These are phyloP conservation scores for Paecilomyces sp. DNA, from an alignment of 2,329 filamentous ascomycete species.

Conservation along the genomic window DNA sequence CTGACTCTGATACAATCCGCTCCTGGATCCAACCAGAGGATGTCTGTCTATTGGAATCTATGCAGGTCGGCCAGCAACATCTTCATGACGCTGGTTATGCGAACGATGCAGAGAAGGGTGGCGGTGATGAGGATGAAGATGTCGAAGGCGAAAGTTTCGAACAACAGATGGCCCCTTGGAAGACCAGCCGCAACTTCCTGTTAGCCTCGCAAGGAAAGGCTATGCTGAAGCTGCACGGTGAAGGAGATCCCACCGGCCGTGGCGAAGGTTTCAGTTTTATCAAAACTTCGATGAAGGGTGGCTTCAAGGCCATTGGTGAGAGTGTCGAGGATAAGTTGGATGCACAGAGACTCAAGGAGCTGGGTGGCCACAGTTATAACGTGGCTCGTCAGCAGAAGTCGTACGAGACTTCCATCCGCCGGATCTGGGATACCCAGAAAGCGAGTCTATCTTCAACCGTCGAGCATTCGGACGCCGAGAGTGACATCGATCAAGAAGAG, in stretches of 20 bases:
- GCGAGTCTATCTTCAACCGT: slow-evolving; percentile 65
- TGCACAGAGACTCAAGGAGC: slow-evolving; percentile 61
- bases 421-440: slow-evolving; percentile 89
- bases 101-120: slow-evolving; percentile 58
- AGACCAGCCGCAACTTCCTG: slow-evolving; percentile 92
- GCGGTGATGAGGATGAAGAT: slow-evolving; percentile 54
- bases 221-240: slow-evolving; percentile 90
- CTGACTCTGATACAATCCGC: slow-evolving; percentile 74
- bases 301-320: slow-evolving; percentile 84
- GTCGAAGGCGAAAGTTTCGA: slow-evolving; percentile 71
- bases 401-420: slow-evolving; percentile 83
- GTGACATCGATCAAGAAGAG: slow-evolving; percentile 50
- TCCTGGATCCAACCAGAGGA: slow-evolving; percentile 92
- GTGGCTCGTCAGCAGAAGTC: slow-evolving; percentile 88
- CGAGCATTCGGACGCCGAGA: slow-evolving; percentile 68
- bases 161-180: slow-evolving; percentile 89
- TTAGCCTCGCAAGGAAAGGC: slow-evolving; percentile 91
- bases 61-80: slow-evolving; percentile 91
- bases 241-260: slow-evolving; percentile 88
- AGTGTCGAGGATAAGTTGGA: slow-evolving; percentile 82
- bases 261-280: slow-evolving; percentile 96
- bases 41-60: slow-evolving; percentile 87
- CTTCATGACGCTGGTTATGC: slow-evolving; percentile 87
- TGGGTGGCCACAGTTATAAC: slow-evolving; percentile 91
- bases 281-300: slow-evolving; percentile 97